phyloP scores from a whole-genome alignment of 306 rosid genomes.

The Malus asiatica region DNA sequence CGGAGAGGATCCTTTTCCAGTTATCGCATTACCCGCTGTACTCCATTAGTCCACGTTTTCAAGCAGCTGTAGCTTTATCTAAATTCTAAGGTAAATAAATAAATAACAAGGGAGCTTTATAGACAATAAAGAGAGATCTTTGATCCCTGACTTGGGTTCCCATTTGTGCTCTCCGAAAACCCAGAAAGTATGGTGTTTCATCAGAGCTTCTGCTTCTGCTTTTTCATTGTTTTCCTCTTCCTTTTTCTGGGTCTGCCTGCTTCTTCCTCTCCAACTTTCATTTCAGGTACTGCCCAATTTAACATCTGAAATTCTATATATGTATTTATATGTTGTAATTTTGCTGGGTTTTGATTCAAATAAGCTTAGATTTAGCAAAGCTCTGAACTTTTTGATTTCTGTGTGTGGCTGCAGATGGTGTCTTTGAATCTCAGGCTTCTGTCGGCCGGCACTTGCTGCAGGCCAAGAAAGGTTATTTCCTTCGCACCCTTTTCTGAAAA shows the following conservation, averaged over 20 bases:
- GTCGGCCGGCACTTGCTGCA: slow-evolving; percentile 73
- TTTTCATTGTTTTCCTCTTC: slow-evolving; percentile 29
- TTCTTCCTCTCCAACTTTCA: slow-evolving; percentile 43
- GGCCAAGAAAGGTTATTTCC: slow-evolving; percentile 53
- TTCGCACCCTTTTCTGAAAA: not conserved
- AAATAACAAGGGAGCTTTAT: too few species aligned
- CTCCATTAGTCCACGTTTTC: not conserved
- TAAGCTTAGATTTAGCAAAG: not conserved
- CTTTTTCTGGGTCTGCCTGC: slow-evolving; percentile 29
- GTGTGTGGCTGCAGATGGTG: slow-evolving; percentile 36
- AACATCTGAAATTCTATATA: not conserved
- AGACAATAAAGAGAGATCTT: not conserved
- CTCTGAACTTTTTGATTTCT: not conserved
- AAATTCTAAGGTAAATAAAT: not conserved
- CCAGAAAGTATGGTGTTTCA: slow-evolving; percentile 33
- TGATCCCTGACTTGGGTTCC: not conserved
- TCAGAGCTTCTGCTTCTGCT: slow-evolving; percentile 27
- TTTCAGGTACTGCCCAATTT: slow-evolving; percentile 38
- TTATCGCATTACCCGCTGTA: not conserved
- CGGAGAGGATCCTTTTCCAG: not conserved
- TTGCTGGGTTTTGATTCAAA: not conserved
- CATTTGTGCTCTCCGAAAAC: not conserved
- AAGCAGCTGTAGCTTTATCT: not conserved
- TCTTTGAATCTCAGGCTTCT: slow-evolving; percentile 39
- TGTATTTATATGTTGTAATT: not conserved